phyloP scores from a whole-genome alignment of 352 stramenopile species.

The Pythium phragmitis region DNA sequence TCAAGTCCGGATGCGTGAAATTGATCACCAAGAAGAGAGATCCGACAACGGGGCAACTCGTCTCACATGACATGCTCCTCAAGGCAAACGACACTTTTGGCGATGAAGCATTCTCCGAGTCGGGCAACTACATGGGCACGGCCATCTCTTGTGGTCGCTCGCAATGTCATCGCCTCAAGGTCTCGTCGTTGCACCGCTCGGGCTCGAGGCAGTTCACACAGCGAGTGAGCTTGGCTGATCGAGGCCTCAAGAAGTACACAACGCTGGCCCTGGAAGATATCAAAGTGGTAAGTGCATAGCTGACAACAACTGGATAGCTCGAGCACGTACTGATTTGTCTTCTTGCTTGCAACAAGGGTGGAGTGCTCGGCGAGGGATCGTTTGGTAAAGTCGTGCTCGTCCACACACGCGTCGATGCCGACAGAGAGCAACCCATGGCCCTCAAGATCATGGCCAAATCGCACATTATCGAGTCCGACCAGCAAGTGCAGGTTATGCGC shows the following conservation, averaged over 20 bases:
- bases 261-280: conserved; percentile 63
- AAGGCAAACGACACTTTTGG: conserved; percentile 81
- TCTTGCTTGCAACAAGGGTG: conserved; percentile 34
- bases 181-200: conserved; percentile 47
- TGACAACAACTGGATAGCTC: too few species aligned
- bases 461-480: conserved; percentile 91
- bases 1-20: conserved; percentile 76
- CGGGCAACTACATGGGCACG: conserved; percentile 48
- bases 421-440: conserved; percentile 66
- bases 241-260: conserved; percentile 47
- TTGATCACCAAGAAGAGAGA: conserved; percentile 49
- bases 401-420: conserved; percentile 49
- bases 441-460: conserved; percentile 94
- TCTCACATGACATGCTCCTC: conserved; percentile 47
- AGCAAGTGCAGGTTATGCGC: conserved; percentile 92
- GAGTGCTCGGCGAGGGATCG: conserved; percentile 93
- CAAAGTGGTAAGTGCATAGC: conserved; percentile 40
- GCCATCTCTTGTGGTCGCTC: conserved; percentile 62
- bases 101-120: conserved; percentile 56
- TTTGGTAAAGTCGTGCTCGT: conserved; percentile 96
- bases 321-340: neutral
- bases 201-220: conserved; percentile 64
- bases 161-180: conserved; percentile 63
- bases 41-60: conserved; percentile 31
- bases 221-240: conserved; percentile 49